These are phyloP conservation scores for Clohesyomyces aquaticus DNA, from an alignment of 495 filamentous ascomycete genomes.

Conservation along the genomic window DNA sequence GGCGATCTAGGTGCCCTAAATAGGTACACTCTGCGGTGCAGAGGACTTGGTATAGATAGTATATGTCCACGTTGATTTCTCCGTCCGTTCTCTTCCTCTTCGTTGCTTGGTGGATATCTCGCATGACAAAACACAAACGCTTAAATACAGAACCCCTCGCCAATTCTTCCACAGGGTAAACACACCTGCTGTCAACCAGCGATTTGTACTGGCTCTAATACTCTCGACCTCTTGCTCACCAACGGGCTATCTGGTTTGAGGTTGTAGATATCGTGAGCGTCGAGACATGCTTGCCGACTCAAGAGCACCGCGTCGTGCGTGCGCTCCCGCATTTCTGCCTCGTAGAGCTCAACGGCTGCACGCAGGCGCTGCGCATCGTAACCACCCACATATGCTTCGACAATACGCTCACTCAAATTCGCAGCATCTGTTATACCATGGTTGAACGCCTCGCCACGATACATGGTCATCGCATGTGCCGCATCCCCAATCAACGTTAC, in stretches of 20 bases:
- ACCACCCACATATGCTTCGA: constrained; percentile 26
- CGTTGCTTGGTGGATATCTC: too few species aligned
- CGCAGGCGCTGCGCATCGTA: not conserved
- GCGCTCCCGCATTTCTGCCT: constrained; percentile 45
- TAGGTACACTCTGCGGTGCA: too few species aligned
- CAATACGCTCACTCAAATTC: constrained; percentile 18
- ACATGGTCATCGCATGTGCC: constrained; percentile 54
- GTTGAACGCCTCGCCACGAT: constrained; percentile 56
- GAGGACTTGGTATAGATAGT: too few species aligned
- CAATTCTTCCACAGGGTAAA: too few species aligned
- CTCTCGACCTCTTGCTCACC: constrained; percentile 14
- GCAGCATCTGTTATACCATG: constrained; percentile 52
- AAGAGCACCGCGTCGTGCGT: constrained; percentile 41
- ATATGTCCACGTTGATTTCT: too few species aligned
- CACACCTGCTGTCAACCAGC: not conserved
- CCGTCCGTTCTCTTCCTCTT: too few species aligned
- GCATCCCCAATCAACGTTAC: constrained; percentile 57
- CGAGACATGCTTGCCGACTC: constrained; percentile 26
- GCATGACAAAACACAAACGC: too few species aligned
- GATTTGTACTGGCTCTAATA: constrained; percentile 3
- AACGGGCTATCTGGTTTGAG: constrained; percentile 18
- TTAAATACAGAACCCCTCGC: too few species aligned
- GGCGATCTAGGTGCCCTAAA: too few species aligned
- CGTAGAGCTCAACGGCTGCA: constrained; percentile 39
- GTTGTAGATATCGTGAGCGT: constrained; percentile 21